phyloP scores from a whole-genome alignment of 2,329 filamentous ascomycete genomes.

The Didymella segeticola region DNA sequence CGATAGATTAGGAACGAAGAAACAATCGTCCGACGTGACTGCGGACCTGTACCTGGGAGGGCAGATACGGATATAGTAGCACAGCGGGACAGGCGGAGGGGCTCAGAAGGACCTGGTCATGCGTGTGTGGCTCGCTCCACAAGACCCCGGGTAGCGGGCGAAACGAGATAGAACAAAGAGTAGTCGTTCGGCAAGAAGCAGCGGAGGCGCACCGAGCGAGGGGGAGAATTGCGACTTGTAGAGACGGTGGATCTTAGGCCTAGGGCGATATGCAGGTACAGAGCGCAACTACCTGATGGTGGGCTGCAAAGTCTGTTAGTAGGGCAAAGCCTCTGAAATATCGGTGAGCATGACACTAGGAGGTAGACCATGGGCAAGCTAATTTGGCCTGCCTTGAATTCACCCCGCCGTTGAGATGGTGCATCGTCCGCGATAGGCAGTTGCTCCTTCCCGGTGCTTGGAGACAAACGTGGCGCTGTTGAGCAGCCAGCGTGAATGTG shows the following conservation, averaged over 20 bases:
- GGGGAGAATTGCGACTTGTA: slow-evolving; percentile 37
- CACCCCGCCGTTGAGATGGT: slow-evolving; percentile 22
- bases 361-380: slow-evolving; percentile 19
- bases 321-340: slow-evolving; percentile 17
- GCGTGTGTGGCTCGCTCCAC: slow-evolving; percentile 42
- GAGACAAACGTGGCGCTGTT: slow-evolving; percentile 17
- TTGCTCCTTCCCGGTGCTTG: slow-evolving; percentile 20
- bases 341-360: slow-evolving; percentile 21
- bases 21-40: slow-evolving; percentile 30
- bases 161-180: slow-evolving; percentile 33
- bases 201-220: slow-evolving; percentile 33
- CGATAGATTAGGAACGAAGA: slow-evolving; percentile 23
- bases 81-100: slow-evolving; percentile 35
- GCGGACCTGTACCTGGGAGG: slow-evolving; percentile 30
- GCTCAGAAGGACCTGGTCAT: slow-evolving; percentile 39
- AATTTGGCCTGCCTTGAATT: slow-evolving; percentile 32
- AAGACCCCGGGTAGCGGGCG: slow-evolving; percentile 32
- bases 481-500: slow-evolving; percentile 15
- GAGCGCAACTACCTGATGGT: slow-evolving; percentile 19
- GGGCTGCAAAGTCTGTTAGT: slow-evolving; percentile 23
- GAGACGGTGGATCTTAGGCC: slow-evolving; percentile 28
- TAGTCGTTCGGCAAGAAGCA: slow-evolving; percentile 32
- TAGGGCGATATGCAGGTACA: slow-evolving; percentile 39
- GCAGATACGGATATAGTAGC: slow-evolving; percentile 41
- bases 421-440: slow-evolving; percentile 25